phyloP scores from a whole-genome alignment of 2,329 filamentous ascomycete species.

The Graphilbum ipis-grandicollis region DNA sequence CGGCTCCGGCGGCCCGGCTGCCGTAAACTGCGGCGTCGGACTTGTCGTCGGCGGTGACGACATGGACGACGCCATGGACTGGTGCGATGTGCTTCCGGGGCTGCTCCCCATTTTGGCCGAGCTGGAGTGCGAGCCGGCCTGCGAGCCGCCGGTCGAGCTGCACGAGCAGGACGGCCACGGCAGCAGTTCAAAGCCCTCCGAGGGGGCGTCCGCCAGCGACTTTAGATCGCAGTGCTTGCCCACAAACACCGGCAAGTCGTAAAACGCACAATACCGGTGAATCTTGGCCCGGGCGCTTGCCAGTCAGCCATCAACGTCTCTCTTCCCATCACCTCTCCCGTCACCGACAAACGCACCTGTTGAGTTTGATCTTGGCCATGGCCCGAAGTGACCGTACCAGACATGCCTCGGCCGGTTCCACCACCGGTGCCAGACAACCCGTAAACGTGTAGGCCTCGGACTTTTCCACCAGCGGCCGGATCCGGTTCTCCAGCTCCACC shows the following conservation, averaged over 20 bases:
- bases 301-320: too few species aligned
- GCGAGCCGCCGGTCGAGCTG: background rate
- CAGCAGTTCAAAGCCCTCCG: background rate
- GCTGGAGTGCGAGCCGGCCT: background rate
- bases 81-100: constrained; percentile 10
- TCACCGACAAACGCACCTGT: too few species aligned
- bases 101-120: constrained; percentile 10
- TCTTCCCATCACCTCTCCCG: too few species aligned
- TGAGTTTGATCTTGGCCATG: constrained; percentile 31
- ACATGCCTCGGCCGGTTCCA: constrained; percentile 21
- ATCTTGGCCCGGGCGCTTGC: constrained; percentile 29
- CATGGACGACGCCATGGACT: constrained; percentile 1
- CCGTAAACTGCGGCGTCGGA: background rate
- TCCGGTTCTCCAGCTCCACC: constrained; percentile 20
- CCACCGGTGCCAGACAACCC: constrained; percentile 16
- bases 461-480: constrained; percentile 20
- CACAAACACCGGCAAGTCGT: constrained; percentile 29
- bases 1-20: too few species aligned
- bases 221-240: constrained; percentile 31
- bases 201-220: constrained; percentile 12
- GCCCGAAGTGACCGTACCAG: constrained; percentile 25
- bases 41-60: background rate
- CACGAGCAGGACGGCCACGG: constrained; percentile 1
- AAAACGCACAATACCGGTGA: constrained; percentile 33
- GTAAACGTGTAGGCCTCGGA: constrained; percentile 18